These are phyloP conservation scores for Camillea tinctor DNA, from an alignment of 2,329 filamentous ascomycete species.

Conservation along the genomic window DNA sequence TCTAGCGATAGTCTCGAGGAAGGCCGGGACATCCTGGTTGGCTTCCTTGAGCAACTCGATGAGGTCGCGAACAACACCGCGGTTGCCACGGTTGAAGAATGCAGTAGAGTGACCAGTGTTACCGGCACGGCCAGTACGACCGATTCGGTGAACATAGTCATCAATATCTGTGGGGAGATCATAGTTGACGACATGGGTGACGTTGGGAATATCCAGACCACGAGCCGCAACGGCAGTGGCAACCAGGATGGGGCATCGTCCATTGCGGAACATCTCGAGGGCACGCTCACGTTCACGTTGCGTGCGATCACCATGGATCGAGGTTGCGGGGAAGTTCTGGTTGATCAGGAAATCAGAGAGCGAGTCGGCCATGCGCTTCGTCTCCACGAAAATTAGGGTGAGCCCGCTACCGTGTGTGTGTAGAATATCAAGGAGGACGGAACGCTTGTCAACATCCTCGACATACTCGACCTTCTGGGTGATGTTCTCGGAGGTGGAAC, in stretches of 20 bases:
- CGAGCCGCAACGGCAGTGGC: constrained; percentile 93
- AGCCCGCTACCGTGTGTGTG: constrained; percentile 89
- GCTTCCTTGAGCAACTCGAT: constrained; percentile 98
- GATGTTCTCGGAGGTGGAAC: constrained; percentile 99
- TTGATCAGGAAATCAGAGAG: constrained; percentile 98
- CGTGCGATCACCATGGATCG: constrained; percentile 97
- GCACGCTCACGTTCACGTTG: constrained; percentile 98
- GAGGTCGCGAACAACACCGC: constrained; percentile 93
- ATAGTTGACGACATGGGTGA: constrained; percentile 98
- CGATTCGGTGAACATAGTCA: constrained; percentile 98
- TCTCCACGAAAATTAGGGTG: constrained; percentile 98
- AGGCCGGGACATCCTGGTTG: constrained; percentile 91
- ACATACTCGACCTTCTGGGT: constrained; percentile 99
- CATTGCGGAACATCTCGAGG: constrained; percentile 95
- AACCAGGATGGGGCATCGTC: constrained; percentile 91
- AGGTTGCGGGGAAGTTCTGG: constrained; percentile 96
- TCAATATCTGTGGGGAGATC: constrained; percentile 98
- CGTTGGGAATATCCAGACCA: constrained; percentile 92
- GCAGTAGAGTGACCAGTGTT: constrained; percentile 98
- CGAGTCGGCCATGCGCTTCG: constrained; percentile 98
- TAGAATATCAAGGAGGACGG: constrained; percentile 93
- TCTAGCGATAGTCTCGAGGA: constrained; percentile 96
- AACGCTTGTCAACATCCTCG: constrained; percentile 96
- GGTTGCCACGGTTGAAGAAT: constrained; percentile 99
- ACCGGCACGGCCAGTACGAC: constrained; percentile 98